Percentiles rank a stretch among this genome's conserved stretches.
Conservation (phyloP, 768 basidiomycete species). For the Tubosaeta brunneosetosa region DNA sequence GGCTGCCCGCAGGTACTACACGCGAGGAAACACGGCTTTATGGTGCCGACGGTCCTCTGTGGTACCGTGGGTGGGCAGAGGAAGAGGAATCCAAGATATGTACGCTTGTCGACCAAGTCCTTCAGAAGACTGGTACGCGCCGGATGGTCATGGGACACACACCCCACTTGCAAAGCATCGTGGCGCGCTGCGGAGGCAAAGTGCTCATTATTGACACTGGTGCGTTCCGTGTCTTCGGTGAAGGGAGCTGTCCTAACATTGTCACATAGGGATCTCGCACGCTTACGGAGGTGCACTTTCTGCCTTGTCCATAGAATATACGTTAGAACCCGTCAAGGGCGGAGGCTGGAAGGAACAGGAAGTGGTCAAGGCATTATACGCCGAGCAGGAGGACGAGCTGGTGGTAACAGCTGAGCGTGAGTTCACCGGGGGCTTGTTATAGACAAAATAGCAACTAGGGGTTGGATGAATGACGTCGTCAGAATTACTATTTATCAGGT, state of each 20-base stretch:
- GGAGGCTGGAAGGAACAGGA: conserved; percentile 35
- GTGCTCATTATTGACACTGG: conserved; percentile 96
- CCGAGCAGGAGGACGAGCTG: conserved; percentile 29
- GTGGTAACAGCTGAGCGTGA: conserved; percentile 24
- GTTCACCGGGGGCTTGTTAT: conserved; percentile 22
- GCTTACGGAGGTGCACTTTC: conserved; percentile 94
- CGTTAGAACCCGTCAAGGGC: conserved; percentile 55
- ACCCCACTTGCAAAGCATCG: conserved; percentile 83
- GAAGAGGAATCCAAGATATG: conserved; percentile 69
- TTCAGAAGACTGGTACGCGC: conserved; percentile 72
- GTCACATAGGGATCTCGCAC: conserved; percentile 72
- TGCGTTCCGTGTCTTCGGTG: conserved; percentile 20
- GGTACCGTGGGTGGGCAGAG: conserved; percentile 93
- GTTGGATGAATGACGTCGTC: conserved; percentile 20
- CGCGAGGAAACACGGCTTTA: conserved; percentile 69
- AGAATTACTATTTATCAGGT: conserved; percentile 20
- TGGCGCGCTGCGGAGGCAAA: conserved; percentile 84
- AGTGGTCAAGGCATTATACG: conserved; percentile 33
- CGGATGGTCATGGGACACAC: conserved; percentile 97
- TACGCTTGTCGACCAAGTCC: conserved; percentile 61
- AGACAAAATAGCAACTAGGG: conserved; percentile 8
- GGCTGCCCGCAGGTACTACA: conserved; percentile 63
- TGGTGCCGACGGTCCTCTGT: conserved; percentile 74
- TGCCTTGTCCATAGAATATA: conserved; percentile 83
- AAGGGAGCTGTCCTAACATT: conserved; percentile 6